Evolutionary conservation across 768 basidiomycete species (phyloP), one percentile per base, ranked within the genome.

Genomic region (Auriscalpium vulgare): DNA sequence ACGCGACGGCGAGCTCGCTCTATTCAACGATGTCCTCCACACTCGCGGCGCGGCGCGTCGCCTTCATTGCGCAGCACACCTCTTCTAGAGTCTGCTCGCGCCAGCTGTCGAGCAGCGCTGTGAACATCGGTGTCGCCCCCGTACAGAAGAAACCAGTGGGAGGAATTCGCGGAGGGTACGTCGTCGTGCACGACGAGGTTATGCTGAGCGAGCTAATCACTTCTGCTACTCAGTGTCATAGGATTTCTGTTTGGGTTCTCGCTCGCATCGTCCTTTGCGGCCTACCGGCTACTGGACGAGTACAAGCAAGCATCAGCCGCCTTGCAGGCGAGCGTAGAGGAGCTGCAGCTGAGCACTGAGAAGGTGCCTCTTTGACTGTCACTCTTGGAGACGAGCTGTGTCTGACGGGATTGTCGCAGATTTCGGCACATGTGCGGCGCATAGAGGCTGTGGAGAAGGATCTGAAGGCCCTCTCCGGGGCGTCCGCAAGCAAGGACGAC

Each of bases 361-460:
- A 87, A 91, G 80, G 92, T 85, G 56, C 13, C 66, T 60, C 45
- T 29, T 29, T 29, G 29, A 29, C 29, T 4, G 29, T 29, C 29
- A 29, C 4, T 7, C 29, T 29, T 29, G 29, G 29, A 29, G 29
- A 29, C 29, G 29, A 29, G 29, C 29, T 29, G 29, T 29, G 29
- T 29, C 29, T 29, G 29, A 29, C 29, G 29, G 29, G 29, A 29
- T 7, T 29, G 4, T 5, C 29, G 7, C 29, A 4, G 29, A 29
- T 29, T 56, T 86, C 90, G 11, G 81, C 84, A n/a, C 90, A 92
- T 66, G 40, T 43, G 3, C 74, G 83, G 61, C 74, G 88, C 54
- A 91, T 92, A 63, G 88, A 94, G 68, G 81, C 85, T 4, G 90
- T 95, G 2, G 93, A 97, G 72, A 91, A 91, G 68, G 91, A 94